These are phyloP conservation scores for Cyclocybe cylindracea DNA, from an alignment of 768 basidiomycete species.

Conservation along the genomic window DNA sequence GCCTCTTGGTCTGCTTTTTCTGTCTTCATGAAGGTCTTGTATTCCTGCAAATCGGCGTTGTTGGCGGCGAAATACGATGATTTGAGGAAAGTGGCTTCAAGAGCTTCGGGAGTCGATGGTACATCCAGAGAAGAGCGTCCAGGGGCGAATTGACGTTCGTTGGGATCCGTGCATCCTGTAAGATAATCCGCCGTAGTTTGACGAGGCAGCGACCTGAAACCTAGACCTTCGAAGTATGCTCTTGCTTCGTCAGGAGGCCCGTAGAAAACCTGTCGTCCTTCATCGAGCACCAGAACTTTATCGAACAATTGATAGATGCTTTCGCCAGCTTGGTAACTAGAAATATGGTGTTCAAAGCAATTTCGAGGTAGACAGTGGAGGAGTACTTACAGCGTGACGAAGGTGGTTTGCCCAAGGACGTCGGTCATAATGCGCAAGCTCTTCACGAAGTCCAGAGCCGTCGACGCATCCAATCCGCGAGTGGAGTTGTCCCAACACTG, in stretches of 20 bases:
- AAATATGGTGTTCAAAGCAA: neutral
- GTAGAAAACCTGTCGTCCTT: conserved; percentile 81
- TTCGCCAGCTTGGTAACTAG: conserved; percentile 80
- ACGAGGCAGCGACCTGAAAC: conserved; percentile 75
- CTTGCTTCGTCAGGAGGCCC: conserved; percentile 76
- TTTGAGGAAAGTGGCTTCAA: conserved; percentile 61
- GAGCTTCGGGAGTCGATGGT: conserved; percentile 65
- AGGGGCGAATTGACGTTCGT: conserved; percentile 78
- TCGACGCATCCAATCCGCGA: conserved; percentile 81
- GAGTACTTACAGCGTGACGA: conserved; percentile 65
- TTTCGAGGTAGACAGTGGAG: neutral
- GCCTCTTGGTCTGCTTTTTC: conserved; percentile 70
- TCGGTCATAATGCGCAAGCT: conserved; percentile 83
- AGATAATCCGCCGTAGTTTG: conserved; percentile 88
- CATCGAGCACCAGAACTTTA: conserved; percentile 82
- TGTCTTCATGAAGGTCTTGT: conserved; percentile 55
- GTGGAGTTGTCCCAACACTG: conserved; percentile 88
- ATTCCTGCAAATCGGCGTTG: conserved; percentile 51
- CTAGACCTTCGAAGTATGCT: conserved; percentile 74
- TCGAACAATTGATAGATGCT: conserved; percentile 79
- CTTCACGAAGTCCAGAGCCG: conserved; percentile 84
- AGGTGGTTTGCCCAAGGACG: conserved; percentile 75
- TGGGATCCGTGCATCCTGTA: conserved; percentile 80
- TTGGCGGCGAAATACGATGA: conserved; percentile 49
- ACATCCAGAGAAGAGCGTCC: conserved; percentile 60